Evolutionary conservation across 768 basidiomycete genomes (phyloP), one percentile per base, ranked within the genome.

Genomic region (Hericium rajendrae): DNA sequence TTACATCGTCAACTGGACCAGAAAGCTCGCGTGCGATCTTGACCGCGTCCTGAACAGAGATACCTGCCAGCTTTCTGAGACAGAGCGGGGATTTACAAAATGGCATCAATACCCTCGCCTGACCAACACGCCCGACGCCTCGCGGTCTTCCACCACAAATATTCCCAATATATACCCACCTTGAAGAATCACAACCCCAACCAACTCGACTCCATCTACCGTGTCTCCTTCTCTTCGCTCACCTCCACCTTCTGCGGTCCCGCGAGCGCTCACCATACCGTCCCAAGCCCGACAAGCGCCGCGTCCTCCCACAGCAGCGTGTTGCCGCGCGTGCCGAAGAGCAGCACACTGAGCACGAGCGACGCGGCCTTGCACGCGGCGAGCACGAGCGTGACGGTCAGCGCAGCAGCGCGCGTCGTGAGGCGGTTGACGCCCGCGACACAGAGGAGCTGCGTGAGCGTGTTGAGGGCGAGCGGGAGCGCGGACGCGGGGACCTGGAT

Each of bases 381-480:
- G 43, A 91, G 76, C 24, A 91, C 77, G 55, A 92, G 84, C 3
- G 86, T 89, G 16, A 93, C 90, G 0, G 81, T 86, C 41, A 93
- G 75, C 10, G 86, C 78, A 51, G 80, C 82, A 5, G 90, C 86
- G 48, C 83, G 79, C 0, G 85, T 83, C 0, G 91, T 91, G 59
- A 97, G 78, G 50, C 90, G 77, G 68, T 97, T 84, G 48, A 95
- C 94, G 38, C 94, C 94, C 0, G 89, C 75, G 15, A 88, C 84
- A 70, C 94, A 97, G 8, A 94, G 59, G 4, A 93, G 76, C 67
- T 94, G 91, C 0, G 93, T 94, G 39, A 85, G 56, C 9, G 93
- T 86, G 71, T 94, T 95, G 38, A 89, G 69, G 15, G 79, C 65
- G 43, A 97, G 78, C 4, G 85, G 79, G 13, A 84, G 55, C 63